phyloP scores from a whole-genome alignment of 805 yeast species.

The Hanseniaspora lachancei region DNA sequence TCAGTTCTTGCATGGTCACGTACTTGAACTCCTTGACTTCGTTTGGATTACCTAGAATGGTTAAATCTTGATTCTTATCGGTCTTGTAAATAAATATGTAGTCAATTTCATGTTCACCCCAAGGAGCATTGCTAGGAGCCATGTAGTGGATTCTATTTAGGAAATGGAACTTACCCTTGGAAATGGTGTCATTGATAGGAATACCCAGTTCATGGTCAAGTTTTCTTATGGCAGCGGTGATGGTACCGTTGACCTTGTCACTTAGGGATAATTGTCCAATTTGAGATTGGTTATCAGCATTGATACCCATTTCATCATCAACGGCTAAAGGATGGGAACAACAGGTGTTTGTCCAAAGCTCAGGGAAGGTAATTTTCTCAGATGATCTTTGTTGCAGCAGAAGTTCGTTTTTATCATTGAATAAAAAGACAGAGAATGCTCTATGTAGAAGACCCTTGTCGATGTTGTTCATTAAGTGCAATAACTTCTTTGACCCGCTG shows the following conservation, averaged over 20 bases:
- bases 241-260: slow-evolving; percentile 63
- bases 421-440: slow-evolving; percentile 90
- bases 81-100: slow-evolving; percentile 72
- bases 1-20: slow-evolving; percentile 55
- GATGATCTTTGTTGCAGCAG: slow-evolving; percentile 89
- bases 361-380: slow-evolving; percentile 92
- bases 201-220: slow-evolving; percentile 90
- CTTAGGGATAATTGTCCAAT: slow-evolving; percentile 29
- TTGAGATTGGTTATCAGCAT: slow-evolving; percentile 14
- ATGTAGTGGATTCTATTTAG: slow-evolving; percentile 90
- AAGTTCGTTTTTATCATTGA: slow-evolving; percentile 61
- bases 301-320: slow-evolving; percentile 60
- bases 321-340: slow-evolving; percentile 94
- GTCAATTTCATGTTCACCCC: slow-evolving; percentile 99
- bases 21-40: slow-evolving; percentile 75
- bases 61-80: slow-evolving; percentile 33
- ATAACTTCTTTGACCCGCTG: slow-evolving; percentile 82
- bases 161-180: slow-evolving; percentile 58
- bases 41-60: slow-evolving; percentile 50
- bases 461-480: slow-evolving; percentile 81
- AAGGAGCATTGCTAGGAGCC: slow-evolving; percentile 65
- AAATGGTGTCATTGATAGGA: slow-evolving; percentile 38
- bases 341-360: slow-evolving; percentile 97
- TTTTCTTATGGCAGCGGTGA: slow-evolving; percentile 81
- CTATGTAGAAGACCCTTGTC: slow-evolving; percentile 79